A percentile compares a stretch with the other conserved stretches of the same genome.
Conservation (phyloP, 352 stramenopile species). For the Phytopythium kandeliae region DNA sequence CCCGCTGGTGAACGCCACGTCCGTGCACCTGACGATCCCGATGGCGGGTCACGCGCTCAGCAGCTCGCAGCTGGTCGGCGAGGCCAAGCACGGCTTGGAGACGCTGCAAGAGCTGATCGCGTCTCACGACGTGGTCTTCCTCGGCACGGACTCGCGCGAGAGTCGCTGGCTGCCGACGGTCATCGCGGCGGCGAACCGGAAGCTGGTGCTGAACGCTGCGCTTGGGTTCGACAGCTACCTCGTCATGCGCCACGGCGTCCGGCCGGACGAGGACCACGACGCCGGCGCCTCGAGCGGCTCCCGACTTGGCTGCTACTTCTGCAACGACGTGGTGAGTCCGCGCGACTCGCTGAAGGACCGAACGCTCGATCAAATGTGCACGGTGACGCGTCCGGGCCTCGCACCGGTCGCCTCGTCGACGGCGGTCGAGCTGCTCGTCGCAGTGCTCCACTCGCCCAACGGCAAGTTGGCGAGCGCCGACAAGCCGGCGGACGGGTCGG, state of each 20-base stretch:
- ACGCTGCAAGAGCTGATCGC: slow-evolving; percentile 89
- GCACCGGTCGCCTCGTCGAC: slow-evolving; percentile 90
- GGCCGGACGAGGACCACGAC: slow-evolving; percentile 6
- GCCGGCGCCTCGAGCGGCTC: slow-evolving; percentile 9
- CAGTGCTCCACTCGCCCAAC: slow-evolving; percentile 91
- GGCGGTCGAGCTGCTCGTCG: slow-evolving; percentile 95
- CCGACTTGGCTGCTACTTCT: slow-evolving; percentile 98
- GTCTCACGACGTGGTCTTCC: slow-evolving; percentile 94
- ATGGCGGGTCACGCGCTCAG: slow-evolving; percentile 96
- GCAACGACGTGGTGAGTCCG: slow-evolving; percentile 98
- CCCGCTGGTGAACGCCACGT: slow-evolving; percentile 85
- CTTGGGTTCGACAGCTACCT: slow-evolving; percentile 97
- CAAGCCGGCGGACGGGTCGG: slow-evolving; percentile 37
- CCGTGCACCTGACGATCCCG: slow-evolving; percentile 94
- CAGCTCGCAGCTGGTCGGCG: slow-evolving; percentile 45
- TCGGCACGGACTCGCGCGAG: slow-evolving; percentile 98
- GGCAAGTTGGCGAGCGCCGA: slow-evolving; percentile 64
- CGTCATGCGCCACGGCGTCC: slow-evolving; percentile 95
- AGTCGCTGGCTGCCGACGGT: slow-evolving; percentile 98
- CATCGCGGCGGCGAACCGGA: slow-evolving; percentile 90
- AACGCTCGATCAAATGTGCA: slow-evolving; percentile 99
- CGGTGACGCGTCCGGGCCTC: slow-evolving; percentile 96
- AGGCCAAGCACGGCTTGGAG: slow-evolving; percentile 64
- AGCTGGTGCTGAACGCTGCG: slow-evolving; percentile 79
- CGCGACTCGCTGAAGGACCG: slow-evolving; percentile 96